Evolutionary conservation across 2,329 filamentous ascomycete species (phyloP).

Genomic region (Parafenestella ontariensis): DNA sequence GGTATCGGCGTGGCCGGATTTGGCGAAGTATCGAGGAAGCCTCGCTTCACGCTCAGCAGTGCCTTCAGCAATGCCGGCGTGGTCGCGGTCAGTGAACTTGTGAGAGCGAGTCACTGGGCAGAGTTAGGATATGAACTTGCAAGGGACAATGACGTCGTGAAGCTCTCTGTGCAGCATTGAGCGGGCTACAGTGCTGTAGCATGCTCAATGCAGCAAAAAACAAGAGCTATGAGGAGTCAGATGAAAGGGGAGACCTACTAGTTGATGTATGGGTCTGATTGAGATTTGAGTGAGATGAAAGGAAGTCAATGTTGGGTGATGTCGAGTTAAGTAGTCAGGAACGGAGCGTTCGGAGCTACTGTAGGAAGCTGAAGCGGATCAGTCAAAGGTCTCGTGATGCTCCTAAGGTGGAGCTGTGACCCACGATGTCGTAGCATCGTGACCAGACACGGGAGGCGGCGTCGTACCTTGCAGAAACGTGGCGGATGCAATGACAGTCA

Average conservation of each 20-base stretch:
- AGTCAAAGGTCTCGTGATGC: constrained; percentile 44
- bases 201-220: constrained; percentile 9
- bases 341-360: constrained; percentile 32
- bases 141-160: not conserved
- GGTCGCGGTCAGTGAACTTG: constrained; percentile 94
- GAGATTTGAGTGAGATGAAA: constrained; percentile 20
- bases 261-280: constrained; percentile 25
- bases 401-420: constrained; percentile 31
- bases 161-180: constrained; percentile 1
- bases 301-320: constrained; percentile 23
- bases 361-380: constrained; percentile 33
- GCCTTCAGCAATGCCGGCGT: constrained; percentile 79
- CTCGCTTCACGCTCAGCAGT: constrained; percentile 72
- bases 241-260: constrained; percentile 36
- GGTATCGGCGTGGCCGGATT: constrained; percentile 78
- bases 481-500: constrained; percentile 4
- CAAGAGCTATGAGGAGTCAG: not conserved
- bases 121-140: constrained; percentile 22
- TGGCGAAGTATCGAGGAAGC: constrained; percentile 91
- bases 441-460: constrained; percentile 11
- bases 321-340: constrained; percentile 38
- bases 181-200: not conserved
- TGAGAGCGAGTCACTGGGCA: constrained; percentile 91
- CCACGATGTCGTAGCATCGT: constrained; percentile 32
- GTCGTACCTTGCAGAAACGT: constrained; percentile 38